These are phyloP conservation scores for apple (Malus domestica) DNA, from an alignment of 306 rosid species.

Conservation along the genomic window DNA sequence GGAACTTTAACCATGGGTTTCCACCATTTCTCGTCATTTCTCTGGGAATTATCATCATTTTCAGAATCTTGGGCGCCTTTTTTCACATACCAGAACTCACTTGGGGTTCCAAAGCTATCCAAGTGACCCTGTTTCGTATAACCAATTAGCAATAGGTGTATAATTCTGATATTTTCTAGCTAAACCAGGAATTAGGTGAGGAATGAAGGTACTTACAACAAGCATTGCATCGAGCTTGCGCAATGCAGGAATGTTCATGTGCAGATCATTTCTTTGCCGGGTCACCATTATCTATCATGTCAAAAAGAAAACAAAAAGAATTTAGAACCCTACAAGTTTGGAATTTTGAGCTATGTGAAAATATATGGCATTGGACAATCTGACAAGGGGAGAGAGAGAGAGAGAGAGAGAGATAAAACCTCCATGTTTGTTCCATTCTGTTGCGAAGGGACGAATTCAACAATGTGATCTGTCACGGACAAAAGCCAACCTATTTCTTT, in stretches of 20 bases:
- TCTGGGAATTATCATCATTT: constrained; percentile 19
- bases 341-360: neutral
- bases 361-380: neutral
- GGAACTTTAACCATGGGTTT: constrained; percentile 67
- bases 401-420: constrained; percentile 28
- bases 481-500: constrained; percentile 85
- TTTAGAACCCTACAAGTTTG: neutral
- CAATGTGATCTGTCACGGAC: constrained; percentile 83
- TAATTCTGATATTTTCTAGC: neutral
- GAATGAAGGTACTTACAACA: constrained; percentile 43
- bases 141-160: constrained; percentile 12
- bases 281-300: constrained; percentile 82
- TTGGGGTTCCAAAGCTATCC: constrained; percentile 52
- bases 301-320: neutral
- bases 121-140: constrained; percentile 45
- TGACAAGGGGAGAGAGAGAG: neutral
- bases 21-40: constrained; percentile 89
- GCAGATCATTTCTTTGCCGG: constrained; percentile 71
- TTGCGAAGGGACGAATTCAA: constrained; percentile 76
- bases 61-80: constrained; percentile 42
- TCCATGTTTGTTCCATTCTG: constrained; percentile 81
- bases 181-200: neutral
- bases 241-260: constrained; percentile 73
- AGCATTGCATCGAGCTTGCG: constrained; percentile 87
- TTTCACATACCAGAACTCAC: constrained; percentile 79